Percentiles rank a stretch among this genome's conserved stretches.
Conservation (phyloP, 805 yeast species). For the Ogataea degrootiae region DNA sequence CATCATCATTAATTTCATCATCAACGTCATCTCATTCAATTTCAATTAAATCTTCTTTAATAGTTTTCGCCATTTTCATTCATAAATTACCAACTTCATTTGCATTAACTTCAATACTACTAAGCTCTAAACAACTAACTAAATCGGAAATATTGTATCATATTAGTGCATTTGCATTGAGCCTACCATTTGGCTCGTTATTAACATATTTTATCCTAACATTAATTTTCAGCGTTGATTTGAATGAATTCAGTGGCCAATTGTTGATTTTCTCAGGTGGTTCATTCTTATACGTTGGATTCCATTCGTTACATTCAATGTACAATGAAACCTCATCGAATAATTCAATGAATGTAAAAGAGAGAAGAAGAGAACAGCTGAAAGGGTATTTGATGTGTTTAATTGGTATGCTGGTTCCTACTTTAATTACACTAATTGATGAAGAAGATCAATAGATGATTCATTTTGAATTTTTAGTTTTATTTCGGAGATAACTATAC, state of each 20-base stretch:
- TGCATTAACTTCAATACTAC: slow-evolving; percentile 54
- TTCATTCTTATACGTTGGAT: slow-evolving; percentile 65
- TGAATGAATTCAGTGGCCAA: slow-evolving; percentile 41
- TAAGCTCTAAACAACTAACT: slow-evolving; percentile 26
- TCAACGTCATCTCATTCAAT: slow-evolving; percentile 2
- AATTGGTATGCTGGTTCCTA: slow-evolving; percentile 28
- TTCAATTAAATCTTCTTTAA: slow-evolving; percentile 27
- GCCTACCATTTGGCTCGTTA: slow-evolving; percentile 61
- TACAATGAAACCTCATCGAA: slow-evolving; percentile 16
- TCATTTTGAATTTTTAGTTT: not conserved
- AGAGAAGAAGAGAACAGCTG: slow-evolving; percentile 2
- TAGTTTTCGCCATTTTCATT: slow-evolving; percentile 56
- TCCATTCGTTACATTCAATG: slow-evolving; percentile 52
- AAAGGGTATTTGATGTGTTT: slow-evolving; percentile 16
- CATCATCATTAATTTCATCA: slow-evolving; percentile 43
- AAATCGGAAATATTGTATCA: slow-evolving; percentile 36
- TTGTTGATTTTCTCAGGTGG: slow-evolving; percentile 65
- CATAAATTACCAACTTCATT: slow-evolving; percentile 77
- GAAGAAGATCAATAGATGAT: slow-evolving; percentile 12
- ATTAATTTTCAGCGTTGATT: slow-evolving; percentile 5
- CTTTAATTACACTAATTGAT: slow-evolving; percentile 21
- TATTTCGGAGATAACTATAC: not conserved
- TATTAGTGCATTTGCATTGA: slow-evolving; percentile 46
- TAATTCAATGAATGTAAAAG: not conserved
- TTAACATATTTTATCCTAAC: slow-evolving; percentile 35